A percentile compares a stretch with the other conserved stretches of the same genome.
phyloP scores from a whole-genome alignment of 2,329 filamentous ascomycete genomes.

The Diaporthe sp. region DNA sequence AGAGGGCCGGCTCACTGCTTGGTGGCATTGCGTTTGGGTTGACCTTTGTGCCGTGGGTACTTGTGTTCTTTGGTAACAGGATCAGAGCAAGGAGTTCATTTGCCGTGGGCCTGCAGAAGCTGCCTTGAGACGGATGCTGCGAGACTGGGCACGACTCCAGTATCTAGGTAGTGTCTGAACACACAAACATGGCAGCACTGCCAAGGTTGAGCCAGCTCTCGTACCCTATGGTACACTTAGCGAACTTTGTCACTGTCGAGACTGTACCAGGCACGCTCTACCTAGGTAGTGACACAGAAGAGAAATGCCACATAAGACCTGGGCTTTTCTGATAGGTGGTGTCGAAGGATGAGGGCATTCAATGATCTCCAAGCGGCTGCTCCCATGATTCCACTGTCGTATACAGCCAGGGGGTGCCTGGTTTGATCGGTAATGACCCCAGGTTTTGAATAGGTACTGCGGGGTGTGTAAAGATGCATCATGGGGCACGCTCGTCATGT shows the following conservation, averaged over 20 bases:
- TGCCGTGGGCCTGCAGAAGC: conserved; percentile 66
- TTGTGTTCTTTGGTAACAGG: conserved; percentile 81
- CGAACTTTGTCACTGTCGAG: not conserved
- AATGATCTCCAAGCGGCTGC: too few relatives aligned
- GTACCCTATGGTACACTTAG: not conserved
- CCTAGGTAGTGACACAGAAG: not conserved
- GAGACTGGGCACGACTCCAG: not conserved
- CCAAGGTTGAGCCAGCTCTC: not conserved
- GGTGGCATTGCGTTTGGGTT: conserved; percentile 78
- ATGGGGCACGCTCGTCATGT: too few relatives aligned
- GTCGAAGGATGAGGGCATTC: too few relatives aligned
- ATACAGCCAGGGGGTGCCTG: too few relatives aligned
- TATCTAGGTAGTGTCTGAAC: not conserved
- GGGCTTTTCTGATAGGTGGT: too few relatives aligned
- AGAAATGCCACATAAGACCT: not conserved
- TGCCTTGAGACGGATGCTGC: not conserved
- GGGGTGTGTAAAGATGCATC: too few relatives aligned
- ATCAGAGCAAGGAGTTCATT: conserved; percentile 84
- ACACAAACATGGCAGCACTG: not conserved
- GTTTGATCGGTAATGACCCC: too few relatives aligned
- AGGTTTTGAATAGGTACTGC: too few relatives aligned
- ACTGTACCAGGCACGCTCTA: not conserved
- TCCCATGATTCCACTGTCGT: too few relatives aligned
- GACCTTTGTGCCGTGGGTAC: conserved; percentile 87
- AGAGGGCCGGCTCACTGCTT: conserved; percentile 78